Conservation (phyloP, 805 yeast species). For the Kodamaea hsintzibuensis region DNA sequence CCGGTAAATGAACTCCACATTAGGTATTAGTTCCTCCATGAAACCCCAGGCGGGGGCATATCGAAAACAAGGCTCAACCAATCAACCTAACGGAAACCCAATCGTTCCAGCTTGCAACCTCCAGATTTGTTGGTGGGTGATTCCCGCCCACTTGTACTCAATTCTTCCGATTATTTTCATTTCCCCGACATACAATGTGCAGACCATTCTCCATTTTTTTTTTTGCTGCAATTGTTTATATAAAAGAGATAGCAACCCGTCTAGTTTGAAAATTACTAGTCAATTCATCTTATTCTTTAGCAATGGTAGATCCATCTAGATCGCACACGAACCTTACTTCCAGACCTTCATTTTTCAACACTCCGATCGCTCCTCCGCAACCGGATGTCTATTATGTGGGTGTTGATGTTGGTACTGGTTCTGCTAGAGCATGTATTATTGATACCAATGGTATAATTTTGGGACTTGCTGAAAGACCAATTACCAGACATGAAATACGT, state of each 20-base stretch:
- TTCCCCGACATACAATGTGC: constrained; percentile 3
- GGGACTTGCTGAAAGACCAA: constrained; percentile 76
- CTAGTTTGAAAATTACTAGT: constrained; percentile 1
- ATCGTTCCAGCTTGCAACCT: not conserved
- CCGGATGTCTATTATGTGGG: constrained; percentile 66
- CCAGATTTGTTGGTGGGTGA: not conserved
- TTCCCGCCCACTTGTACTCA: not conserved
- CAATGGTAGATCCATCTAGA: constrained; percentile 33
- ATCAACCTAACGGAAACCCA: not conserved
- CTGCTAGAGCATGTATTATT: constrained; percentile 92
- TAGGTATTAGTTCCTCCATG: too few species aligned
- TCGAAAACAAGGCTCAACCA: too few species aligned
- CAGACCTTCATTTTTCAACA: constrained; percentile 37
- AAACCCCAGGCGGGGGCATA: too few species aligned
- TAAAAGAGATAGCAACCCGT: constrained; percentile 3
- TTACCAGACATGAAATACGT: constrained; percentile 72
- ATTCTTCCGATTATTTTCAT: not conserved
- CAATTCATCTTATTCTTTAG: constrained; percentile 5
- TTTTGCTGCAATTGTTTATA: not conserved
- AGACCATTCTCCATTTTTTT: not conserved
- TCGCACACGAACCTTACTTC: constrained; percentile 44
- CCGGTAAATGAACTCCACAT: too few species aligned
- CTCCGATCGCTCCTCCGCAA: constrained; percentile 34
- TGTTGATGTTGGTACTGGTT: constrained; percentile 96
- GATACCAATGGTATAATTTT: constrained; percentile 81